Percentiles rank a stretch among this genome's conserved stretches.
phyloP scores from a whole-genome alignment of 2,329 filamentous ascomycete species.

The Fonsecaea monophora region DNA sequence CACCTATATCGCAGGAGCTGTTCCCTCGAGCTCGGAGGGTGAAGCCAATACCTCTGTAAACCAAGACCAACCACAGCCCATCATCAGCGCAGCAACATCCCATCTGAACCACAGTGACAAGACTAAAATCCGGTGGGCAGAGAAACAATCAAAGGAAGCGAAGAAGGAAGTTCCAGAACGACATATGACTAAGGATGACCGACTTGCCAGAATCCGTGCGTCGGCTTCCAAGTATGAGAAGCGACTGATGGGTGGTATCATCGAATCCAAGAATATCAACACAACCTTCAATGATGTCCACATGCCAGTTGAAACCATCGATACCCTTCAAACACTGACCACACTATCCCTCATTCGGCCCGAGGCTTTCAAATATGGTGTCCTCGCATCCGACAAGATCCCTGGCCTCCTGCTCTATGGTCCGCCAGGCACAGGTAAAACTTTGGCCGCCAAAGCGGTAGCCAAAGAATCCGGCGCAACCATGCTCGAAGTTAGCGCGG shows the following conservation, averaged over 20 bases:
- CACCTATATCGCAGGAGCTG: constrained; percentile 53
- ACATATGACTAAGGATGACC: constrained; percentile 47
- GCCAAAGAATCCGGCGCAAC: constrained; percentile 71
- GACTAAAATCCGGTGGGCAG: constrained; percentile 53
- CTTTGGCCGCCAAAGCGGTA: constrained; percentile 67
- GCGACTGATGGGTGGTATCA: constrained; percentile 78
- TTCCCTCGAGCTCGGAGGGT: constrained; percentile 42
- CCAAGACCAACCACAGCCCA: constrained; percentile 42
- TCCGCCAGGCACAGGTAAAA: constrained; percentile 74
- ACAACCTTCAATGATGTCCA: constrained; percentile 90
- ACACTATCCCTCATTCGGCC: constrained; percentile 84
- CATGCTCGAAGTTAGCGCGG: constrained; percentile 83
- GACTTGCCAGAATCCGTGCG: constrained; percentile 58
- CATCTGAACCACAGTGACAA: constrained; percentile 52
- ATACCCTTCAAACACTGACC: constrained; percentile 86
- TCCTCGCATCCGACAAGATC: constrained; percentile 88
- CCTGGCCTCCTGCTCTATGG: constrained; percentile 88
- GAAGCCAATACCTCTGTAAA: constrained; percentile 6
- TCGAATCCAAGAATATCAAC: constrained; percentile 79
- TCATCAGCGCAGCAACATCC: constrained; percentile 49
- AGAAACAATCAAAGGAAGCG: constrained; percentile 28
- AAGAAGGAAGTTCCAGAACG: constrained; percentile 23
- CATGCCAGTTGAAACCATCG: constrained; percentile 79
- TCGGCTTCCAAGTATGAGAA: constrained; percentile 80
- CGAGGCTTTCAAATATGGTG: constrained; percentile 95